Base-by-base conservation (phyloP, 1,284 basidiomycete genomes). In the Puccinia polysora region DNA sequence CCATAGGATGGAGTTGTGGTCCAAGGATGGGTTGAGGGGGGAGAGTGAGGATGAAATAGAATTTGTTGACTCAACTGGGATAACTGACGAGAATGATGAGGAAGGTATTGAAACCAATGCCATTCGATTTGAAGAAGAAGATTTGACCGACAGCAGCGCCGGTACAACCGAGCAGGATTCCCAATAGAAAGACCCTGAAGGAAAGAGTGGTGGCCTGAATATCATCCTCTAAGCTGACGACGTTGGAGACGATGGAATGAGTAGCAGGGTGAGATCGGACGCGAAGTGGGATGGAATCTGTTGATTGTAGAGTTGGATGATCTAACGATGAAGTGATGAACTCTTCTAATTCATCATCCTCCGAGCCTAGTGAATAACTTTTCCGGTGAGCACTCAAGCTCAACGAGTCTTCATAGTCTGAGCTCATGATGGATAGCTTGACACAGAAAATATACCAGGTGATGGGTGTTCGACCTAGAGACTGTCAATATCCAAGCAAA, bases 171-270 rank as follows among this genome's bases (percentile, higher is more conserved):
- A 85, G 83, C 49, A 82, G 74, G 1, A 78, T 79, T 1, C 84
- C 84, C n/a, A 85, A 80, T 4, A 84, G 18, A 4, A 84, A 73
- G 2, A 82, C 83, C 32, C 84, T 78, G 40, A 84, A 78, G 0
- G 84, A 85, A 3, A 85, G 76, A 0, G 83, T 82, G 14, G 56
- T 68, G 20, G 50, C 52, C 40, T 56, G 32, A 18, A 45, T 53
- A 30, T 68, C 65, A 18, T 68, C 53, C 34, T 68, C 65, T 14
- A 68, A 25, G 36, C 65, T 68, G 53, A 68, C 65, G 6, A 68
- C 65, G 28, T 68, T 68, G n/a, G 40, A 34, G 14, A 68, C 65
- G 34, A 56, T 68, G 30, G 65, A 32, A 47, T 68, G 52, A 23
- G 52, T 15, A 2, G 50, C 25, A 3, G 50, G 20, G 6, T 40